Conservation (phyloP, 768 basidiomycete species). For the Suillus tomentosus region DNA sequence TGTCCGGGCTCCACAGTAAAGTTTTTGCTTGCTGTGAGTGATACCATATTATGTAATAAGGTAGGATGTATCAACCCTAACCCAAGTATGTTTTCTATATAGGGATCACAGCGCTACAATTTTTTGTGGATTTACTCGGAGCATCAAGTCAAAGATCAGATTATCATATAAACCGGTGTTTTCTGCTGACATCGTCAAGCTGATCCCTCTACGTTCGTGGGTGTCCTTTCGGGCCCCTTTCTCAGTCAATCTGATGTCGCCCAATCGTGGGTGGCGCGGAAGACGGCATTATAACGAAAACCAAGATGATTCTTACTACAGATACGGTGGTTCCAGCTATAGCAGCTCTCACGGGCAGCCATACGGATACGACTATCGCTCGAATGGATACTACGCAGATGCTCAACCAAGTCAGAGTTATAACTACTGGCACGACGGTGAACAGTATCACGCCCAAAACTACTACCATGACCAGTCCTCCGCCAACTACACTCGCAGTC, state of each 20-base stretch:
- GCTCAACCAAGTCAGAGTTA: not conserved
- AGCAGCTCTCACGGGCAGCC: not conserved
- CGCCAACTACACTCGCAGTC: not conserved
- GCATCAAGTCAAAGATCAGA: slow-evolving; percentile 2
- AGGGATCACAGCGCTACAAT: not conserved
- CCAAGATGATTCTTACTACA: not conserved
- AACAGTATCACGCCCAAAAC: not conserved
- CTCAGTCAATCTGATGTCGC: not conserved
- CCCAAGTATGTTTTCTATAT: not conserved
- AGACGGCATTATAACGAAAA: not conserved
- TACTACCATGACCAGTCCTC: not conserved
- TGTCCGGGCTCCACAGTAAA: not conserved
- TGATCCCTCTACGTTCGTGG: not conserved
- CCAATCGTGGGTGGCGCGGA: not conserved
- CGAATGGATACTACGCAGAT: not conserved
- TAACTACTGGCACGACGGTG: slow-evolving; percentile 3
- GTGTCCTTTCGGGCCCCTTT: not conserved
- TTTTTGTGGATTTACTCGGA: not conserved
- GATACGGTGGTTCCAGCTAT: not conserved
- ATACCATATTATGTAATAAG: too few species aligned
- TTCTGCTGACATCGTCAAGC: not conserved
- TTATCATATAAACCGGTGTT: not conserved
- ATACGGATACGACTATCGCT: not conserved
- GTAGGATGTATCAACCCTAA: not conserved
- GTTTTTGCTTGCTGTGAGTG: not conserved